Evolutionary conservation across 768 basidiomycete species (phyloP).

Genomic region (Pleurotus tuoliensis): DNA sequence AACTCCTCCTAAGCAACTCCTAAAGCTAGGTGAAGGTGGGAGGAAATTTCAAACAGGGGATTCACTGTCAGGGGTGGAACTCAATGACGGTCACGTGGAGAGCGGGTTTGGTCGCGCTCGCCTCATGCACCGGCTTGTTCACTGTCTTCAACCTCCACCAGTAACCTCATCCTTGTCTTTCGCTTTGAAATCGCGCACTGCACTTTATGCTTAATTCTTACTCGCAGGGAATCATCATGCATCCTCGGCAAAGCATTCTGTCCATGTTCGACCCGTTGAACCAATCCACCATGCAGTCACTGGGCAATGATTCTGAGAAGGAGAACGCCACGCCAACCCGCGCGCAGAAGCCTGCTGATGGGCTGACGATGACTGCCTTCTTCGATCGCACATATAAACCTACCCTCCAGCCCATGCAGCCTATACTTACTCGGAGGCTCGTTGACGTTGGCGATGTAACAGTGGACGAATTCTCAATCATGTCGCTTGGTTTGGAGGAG

Average conservation of each 20-base stretch:
- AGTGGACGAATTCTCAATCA: slow-evolving; percentile 30
- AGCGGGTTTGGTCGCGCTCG: neutral
- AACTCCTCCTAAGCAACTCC: too few relatives aligned
- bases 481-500: slow-evolving; percentile 29
- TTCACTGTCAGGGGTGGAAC: too few relatives aligned
- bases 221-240: neutral
- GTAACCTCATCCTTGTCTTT: neutral
- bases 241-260: slow-evolving; percentile 43
- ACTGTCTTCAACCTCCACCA: neutral
- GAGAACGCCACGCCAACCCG: slow-evolving; percentile 33
- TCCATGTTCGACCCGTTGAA: slow-evolving; percentile 48
- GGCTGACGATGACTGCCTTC: slow-evolving; percentile 30
- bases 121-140: neutral
- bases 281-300: slow-evolving; percentile 13
- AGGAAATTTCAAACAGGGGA: too few relatives aligned
- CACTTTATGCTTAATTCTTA: too few relatives aligned
- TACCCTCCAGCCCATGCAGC: slow-evolving; percentile 18
- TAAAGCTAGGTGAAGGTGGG: neutral
- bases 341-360: slow-evolving; percentile 10
- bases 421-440: slow-evolving; percentile 34
- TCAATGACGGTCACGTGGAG: slow-evolving; percentile 1
- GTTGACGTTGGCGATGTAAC: slow-evolving; percentile 51
- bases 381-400: slow-evolving; percentile 28
- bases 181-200: neutral
- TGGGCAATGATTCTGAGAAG: slow-evolving; percentile 38